Conservation (phyloP, 2,329 filamentous ascomycete species). For the Aspergillus ibericus region DNA sequence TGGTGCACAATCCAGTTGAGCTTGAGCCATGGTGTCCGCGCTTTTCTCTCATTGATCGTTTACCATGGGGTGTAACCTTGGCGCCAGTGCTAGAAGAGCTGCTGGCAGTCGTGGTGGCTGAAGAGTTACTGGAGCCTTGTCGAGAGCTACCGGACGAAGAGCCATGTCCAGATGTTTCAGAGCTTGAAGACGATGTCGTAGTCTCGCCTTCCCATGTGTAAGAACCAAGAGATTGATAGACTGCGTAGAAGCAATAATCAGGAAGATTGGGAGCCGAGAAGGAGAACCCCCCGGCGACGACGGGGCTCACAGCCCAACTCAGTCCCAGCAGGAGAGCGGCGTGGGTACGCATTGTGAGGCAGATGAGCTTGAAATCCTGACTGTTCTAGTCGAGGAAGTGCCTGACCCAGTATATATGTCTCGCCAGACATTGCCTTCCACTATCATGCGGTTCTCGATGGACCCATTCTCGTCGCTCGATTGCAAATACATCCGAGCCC, state of each 20-base stretch:
- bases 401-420: not conserved
- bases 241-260: conserved; percentile 4
- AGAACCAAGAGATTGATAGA: not conserved
- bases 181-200: not conserved
- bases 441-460: not conserved
- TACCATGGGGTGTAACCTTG: not conserved
- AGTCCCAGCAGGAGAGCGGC: not conserved
- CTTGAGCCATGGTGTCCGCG: not conserved
- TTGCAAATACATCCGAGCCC: not conserved
- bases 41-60: not conserved
- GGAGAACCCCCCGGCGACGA: not conserved
- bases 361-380: not conserved
- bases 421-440: not conserved
- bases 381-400: not conserved
- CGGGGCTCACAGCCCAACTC: not conserved
- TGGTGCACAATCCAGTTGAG: not conserved
- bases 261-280: not conserved
- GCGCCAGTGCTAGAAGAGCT: not conserved
- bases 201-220: not conserved
- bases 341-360: not conserved
- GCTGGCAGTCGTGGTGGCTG: not conserved
- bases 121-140: not conserved
- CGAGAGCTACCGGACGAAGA: not conserved
- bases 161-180: not conserved
- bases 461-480: not conserved